Evolutionary conservation across 768 basidiomycete species (phyloP).

Genomic region (Tricholoma flavovirens): DNA sequence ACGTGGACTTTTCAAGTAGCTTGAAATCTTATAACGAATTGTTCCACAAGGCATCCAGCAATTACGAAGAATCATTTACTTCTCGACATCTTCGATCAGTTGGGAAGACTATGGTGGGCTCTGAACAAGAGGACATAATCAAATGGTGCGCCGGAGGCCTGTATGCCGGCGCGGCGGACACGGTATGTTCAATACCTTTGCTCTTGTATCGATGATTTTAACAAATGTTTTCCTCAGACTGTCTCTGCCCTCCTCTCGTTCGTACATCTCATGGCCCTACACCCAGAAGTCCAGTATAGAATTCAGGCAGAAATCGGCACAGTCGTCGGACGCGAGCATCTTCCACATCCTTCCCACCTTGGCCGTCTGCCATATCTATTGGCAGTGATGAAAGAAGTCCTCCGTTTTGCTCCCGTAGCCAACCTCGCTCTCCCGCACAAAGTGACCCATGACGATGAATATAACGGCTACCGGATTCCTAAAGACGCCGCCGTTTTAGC

Average conservation of each 20-base stretch:
- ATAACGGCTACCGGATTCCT: constrained; percentile 39
- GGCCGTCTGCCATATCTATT: constrained; percentile 24
- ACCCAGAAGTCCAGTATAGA: constrained; percentile 35
- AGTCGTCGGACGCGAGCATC: constrained; percentile 23
- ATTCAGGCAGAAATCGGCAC: constrained; percentile 39
- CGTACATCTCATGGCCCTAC: constrained; percentile 42
- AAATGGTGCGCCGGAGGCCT: constrained; percentile 47
- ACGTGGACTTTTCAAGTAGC: background rate
- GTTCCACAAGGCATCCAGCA: constrained; percentile 25
- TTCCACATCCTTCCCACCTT: constrained; percentile 29
- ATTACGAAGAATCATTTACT: constrained; percentile 37
- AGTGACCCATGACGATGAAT: constrained; percentile 39
- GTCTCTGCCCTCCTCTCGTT: constrained; percentile 43
- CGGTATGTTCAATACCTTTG: constrained; percentile 21
- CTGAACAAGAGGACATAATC: constrained; percentile 38
- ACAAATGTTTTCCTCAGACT: constrained; percentile 29
- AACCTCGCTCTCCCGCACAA: constrained; percentile 38
- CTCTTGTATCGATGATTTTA: background rate
- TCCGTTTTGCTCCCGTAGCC: constrained; percentile 35
- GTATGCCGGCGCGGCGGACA: constrained; percentile 43
- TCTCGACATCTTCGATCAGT: constrained; percentile 30
- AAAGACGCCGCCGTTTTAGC: constrained; percentile 39
- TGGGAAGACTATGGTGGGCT: constrained; percentile 14
- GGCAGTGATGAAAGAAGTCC: constrained; percentile 35
- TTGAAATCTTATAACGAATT: background rate